These are phyloP conservation scores for Rhizomucor miehei DNA, from an alignment of 371 early-diverging fungal genomes.

Conservation along the genomic window DNA sequence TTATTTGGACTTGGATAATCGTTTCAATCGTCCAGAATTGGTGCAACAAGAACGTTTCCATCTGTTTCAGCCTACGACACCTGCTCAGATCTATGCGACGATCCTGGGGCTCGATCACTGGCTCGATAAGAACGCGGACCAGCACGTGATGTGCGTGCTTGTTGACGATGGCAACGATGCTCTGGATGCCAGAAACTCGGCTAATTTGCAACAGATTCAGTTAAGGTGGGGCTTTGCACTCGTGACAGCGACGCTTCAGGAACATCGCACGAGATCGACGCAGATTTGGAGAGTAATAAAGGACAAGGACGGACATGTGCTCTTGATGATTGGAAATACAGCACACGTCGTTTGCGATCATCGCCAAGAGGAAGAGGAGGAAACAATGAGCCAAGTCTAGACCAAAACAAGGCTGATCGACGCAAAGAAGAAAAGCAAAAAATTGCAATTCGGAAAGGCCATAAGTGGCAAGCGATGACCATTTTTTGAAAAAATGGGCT, in stretches of 20 bases:
- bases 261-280: not conserved
- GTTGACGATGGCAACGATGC: conserved; percentile 13
- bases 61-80: conserved; percentile 19
- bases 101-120: conserved; percentile 17
- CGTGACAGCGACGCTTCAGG: not conserved
- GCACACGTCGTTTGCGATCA: not conserved
- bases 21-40: conserved; percentile 2
- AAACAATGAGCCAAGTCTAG: not conserved
- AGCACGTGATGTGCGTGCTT: conserved; percentile 18
- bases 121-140: conserved; percentile 18
- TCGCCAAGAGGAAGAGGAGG: not conserved
- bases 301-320: not conserved
- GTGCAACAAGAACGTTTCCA: conserved; percentile 12
- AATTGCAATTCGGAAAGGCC: too few relatives aligned
- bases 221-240: not conserved
- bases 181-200: not conserved
- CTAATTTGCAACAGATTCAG: not conserved
- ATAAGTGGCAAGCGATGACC: too few relatives aligned
- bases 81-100: conserved; percentile 4
- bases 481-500: not conserved
- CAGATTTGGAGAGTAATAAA: not conserved
- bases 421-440: not conserved
- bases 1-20: conserved; percentile 23
- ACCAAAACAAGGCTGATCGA: not conserved
- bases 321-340: not conserved